These are phyloP conservation scores for Xerocomus brunneocitrinus DNA, from an alignment of 768 basidiomycete genomes.

Conservation along the genomic window DNA sequence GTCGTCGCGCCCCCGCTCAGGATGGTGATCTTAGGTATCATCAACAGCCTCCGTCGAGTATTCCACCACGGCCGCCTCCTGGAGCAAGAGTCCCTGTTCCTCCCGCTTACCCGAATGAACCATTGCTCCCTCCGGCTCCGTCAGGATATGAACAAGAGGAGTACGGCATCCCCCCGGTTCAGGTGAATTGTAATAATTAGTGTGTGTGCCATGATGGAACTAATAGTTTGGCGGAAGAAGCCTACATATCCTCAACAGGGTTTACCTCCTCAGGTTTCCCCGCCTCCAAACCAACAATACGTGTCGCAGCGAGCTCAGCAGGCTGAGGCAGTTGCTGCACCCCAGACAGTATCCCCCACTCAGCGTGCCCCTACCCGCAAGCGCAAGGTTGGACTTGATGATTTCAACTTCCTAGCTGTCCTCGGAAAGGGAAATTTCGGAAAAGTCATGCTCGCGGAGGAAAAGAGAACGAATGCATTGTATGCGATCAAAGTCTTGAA, in stretches of 20 bases:
- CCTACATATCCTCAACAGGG: conserved; percentile 22
- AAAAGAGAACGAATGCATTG: conserved; percentile 83
- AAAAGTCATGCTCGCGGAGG: conserved; percentile 99
- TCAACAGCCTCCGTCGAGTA: conserved; percentile 31
- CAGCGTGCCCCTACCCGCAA: conserved; percentile 47
- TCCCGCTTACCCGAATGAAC: conserved; percentile 34
- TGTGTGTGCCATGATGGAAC: not conserved
- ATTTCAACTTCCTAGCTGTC: conserved; percentile 98
- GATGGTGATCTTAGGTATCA: conserved; percentile 41
- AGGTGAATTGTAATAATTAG: conserved; percentile 15
- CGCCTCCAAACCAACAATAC: conserved; percentile 24
- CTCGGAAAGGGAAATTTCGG: conserved; percentile 99
- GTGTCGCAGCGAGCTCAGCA: conserved; percentile 29
- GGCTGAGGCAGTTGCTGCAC: conserved; percentile 16
- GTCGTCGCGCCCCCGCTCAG: conserved; percentile 24
- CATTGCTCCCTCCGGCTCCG: conserved; percentile 16
- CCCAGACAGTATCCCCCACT: conserved; percentile 35
- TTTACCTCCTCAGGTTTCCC: conserved; percentile 16
- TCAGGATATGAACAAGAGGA: conserved; percentile 30
- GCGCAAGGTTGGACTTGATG: conserved; percentile 92
- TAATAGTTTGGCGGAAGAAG: conserved; percentile 13
- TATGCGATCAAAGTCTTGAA: conserved; percentile 99
- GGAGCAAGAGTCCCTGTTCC: conserved; percentile 37
- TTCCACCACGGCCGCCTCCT: conserved; percentile 33
- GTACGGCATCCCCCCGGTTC: conserved; percentile 17